Base-by-base conservation (phyloP, 1,284 basidiomycete species). In the Papiliotrema nemorosa region DNA sequence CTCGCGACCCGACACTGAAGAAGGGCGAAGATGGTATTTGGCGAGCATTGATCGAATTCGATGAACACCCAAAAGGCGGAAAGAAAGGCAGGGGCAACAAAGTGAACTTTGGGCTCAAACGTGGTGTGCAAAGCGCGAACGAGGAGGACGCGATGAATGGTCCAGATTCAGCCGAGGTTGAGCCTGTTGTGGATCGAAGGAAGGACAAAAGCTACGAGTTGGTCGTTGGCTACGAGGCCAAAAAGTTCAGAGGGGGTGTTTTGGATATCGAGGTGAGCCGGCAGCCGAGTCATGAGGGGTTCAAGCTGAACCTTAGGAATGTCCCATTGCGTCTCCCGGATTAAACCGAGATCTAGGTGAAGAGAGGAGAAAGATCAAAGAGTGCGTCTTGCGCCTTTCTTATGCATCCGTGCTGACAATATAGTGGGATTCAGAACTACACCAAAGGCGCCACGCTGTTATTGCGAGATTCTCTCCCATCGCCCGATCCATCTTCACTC, bases 181-280 rank as follows among this genome's bases (percentile, higher is more conserved):
- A 52, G 3, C 57, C 56, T 1, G 43, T 55, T 14, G 66, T 66
- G 18, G 58, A 34, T 63, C n/a, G 33, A n/a, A 45, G 50, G n/a
- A 55, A 45, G 5, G 52, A 56, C 38, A 56, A 52, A 50, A 50
- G 41, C 6, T 70, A 59, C 59, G 54, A 62, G 36, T 62, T 54
- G 37, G 52, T 36, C 47, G 84, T 98, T 45, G 94, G 94, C 0
- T 98, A 97, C 74, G 93, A 97, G 62, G 73, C 82, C 40, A 84
- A 86, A 34, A 89, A 89, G 1, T 84, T 81, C 35, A n/a, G n/a
- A n/a, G 81, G 84, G 44, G 79, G 81, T 20, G 86, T 90, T 7
- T 76, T 97, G 73, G 94, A 98, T 69, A 98, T 98, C 57, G 94
- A 97, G 79, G 91, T 90, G 53, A 59, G 81, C 63, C 60, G n/a